Base-by-base conservation (phyloP, 257 asterid species). In the Plantago elongata region DNA sequence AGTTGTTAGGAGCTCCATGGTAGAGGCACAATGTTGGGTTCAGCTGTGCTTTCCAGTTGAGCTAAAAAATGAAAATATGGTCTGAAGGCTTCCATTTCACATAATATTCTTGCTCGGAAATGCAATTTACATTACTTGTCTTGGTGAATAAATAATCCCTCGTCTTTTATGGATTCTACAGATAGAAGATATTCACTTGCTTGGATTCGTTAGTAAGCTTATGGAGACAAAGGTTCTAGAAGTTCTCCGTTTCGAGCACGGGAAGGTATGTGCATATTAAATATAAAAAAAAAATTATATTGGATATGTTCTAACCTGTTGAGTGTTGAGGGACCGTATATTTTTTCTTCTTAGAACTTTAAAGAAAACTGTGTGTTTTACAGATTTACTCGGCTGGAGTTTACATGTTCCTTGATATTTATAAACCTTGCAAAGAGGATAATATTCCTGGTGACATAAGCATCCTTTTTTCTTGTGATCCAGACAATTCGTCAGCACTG, bases 351-450 rank as follows among this genome's bases (percentile, higher is more conserved):
- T 22, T 11, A 18, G 59, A 4, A 15, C 43, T 18, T 3, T 18
- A 5, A 18, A 18, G 17, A 47, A 61, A 66, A 64, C 69, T 58
- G 54, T 71, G 54, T 69, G 15, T 62, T 66, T 55, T 51, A 22
- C 79, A 90, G 98, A 88, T 90, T 65, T 90, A 90, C 83, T 79
- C 96, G 15, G 95, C 95, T 72, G 98, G 94, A 62, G 96, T 90
- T 78, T 85, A 93, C 56, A 95, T 84, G 62, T 88, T 85, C 71
- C 96, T 90, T 76, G 98, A 96, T 64, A 96, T 96, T 72, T 88
- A 85, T 74, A 90, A 77, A 71, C 98, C 98, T 50, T 88, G 96
- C 50, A 88, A 86, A 79, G 78, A 79, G 63, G 95, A 89, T 54
- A 78, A 88, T 78, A 76, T 88, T 57, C 88, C 90, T 47, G 98